phyloP scores from a whole-genome alignment of 352 stramenopile genomes.

The Blastocystis sp. region DNA sequence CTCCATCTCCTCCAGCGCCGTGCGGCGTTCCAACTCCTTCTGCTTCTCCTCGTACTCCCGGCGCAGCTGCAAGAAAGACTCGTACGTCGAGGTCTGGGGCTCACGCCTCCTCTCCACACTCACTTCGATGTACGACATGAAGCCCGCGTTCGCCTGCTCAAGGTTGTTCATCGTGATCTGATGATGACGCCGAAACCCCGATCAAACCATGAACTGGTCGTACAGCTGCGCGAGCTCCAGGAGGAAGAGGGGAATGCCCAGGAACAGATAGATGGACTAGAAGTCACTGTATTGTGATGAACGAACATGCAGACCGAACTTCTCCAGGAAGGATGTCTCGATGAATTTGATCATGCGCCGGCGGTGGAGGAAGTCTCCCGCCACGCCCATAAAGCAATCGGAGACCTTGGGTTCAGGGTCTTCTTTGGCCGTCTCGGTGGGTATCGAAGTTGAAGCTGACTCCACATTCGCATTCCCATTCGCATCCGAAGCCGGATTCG shows the following conservation, averaged over 20 bases:
- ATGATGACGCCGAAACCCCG: no score
- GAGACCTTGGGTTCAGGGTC: neutral
- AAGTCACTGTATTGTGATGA: neutral
- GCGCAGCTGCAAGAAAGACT: conserved; percentile 25
- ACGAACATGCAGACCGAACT: conserved; percentile 45
- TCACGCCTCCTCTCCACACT: neutral
- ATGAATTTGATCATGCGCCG: conserved; percentile 44
- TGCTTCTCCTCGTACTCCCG: conserved; percentile 36
- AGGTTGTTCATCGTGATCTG: conserved; percentile 18
- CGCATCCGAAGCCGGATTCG: neutral
- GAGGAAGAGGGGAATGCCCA: conserved; percentile 43
- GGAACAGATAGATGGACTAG: conserved; percentile 63
- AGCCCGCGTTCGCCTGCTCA: neutral
- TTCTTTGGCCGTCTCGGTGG: neutral
- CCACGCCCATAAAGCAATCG: neutral
- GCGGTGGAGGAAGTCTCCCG: neutral
- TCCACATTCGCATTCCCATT: no score
- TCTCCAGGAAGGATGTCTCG: conserved; percentile 59
- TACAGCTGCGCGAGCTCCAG: conserved; percentile 35
- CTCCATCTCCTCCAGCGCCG: neutral
- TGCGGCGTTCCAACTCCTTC: neutral
- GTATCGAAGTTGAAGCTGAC: no score
- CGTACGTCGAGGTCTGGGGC: conserved; percentile 22
- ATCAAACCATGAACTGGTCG: conserved; percentile 17
- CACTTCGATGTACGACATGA: conserved; percentile 10